Evolutionary conservation across 768 basidiomycete genomes (phyloP), one percentile per base, ranked within the genome.

Genomic region (Boletus eberwhitei): DNA sequence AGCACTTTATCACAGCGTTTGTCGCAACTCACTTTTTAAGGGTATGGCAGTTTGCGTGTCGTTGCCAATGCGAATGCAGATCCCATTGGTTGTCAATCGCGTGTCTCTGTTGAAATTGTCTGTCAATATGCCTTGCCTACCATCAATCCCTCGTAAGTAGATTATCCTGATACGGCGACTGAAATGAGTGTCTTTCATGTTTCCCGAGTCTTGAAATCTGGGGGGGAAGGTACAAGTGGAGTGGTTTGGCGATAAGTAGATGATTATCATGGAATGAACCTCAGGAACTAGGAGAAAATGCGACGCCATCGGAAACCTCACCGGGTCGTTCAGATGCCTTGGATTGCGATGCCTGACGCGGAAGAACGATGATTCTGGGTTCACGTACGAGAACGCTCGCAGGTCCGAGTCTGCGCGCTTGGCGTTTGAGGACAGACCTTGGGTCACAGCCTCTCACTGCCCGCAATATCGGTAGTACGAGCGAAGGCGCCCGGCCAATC

Each of bases 371-470:
- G 14, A 16, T 26, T 35, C 45, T 34, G 45, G 45, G 37, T 34
- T 48, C 40, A 17, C 19, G 21, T n/a, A 37, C n/a, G 44, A 40
- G 35, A 16, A 8, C 8, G 14, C 12, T 26, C 39, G 7, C 29
- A 42, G 40, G 38, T n/a, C n/a, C n/a, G n/a, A n/a, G n/a, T 46
- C n/a, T 19, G 53, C 19, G 24, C 16, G 4, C 59, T 44, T 53
- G 62, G 55, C 52, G 54, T 65, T 64, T 64, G 54, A 62, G 22
- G 40, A 17, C 22, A 48, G 35, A 31, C 4, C 19, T 1, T 53
- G 21, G 31, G 11, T 19, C 53, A 41, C 54, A 46, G 51, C 47
- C n/a, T 19, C n/a, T 11, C 7, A 14, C 11, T 13, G 47, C 44
- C 38, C 37, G 4, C 26, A 19, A 57, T 42, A 31, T 41, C 29